These are phyloP conservation scores for Hypoxylon sp. DNA, from an alignment of 2,329 filamentous ascomycete species.

Conservation along the genomic window DNA sequence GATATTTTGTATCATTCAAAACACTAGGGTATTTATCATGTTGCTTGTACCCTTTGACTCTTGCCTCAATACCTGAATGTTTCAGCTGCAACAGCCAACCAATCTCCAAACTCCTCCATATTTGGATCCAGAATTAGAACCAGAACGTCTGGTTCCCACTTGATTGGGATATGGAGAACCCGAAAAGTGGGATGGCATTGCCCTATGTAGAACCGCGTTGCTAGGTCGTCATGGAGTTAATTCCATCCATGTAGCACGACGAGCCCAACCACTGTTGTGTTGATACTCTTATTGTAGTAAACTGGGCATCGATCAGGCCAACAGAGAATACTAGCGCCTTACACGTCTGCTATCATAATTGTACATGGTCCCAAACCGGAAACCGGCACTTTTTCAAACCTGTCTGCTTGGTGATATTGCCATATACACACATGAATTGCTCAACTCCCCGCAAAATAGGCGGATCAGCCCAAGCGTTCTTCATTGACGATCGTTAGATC, in stretches of 20 bases:
- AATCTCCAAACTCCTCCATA: too few species aligned
- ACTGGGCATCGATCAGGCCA: slow-evolving; percentile 30
- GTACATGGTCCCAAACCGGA: too few species aligned
- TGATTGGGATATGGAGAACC: slow-evolving; percentile 6
- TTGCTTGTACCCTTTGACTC: too few species aligned
- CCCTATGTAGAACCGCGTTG: too few species aligned
- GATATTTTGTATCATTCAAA: too few species aligned
- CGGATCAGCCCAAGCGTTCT: neutral
- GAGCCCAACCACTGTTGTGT: slow-evolving; percentile 15
- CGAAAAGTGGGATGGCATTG: neutral
- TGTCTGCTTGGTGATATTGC: slow-evolving; percentile 6
- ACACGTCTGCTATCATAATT: slow-evolving; percentile 1
- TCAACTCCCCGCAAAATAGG: neutral
- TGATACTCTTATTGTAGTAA: neutral
- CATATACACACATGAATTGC: slow-evolving; percentile 5
- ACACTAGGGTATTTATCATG: too few species aligned
- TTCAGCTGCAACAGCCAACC: too few species aligned
- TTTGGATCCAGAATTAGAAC: too few species aligned
- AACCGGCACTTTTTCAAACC: neutral
- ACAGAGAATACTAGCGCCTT: slow-evolving; percentile 8
- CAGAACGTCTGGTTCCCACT: too few species aligned
- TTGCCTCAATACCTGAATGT: too few species aligned
- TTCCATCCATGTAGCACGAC: slow-evolving; percentile 4
- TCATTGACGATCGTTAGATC: slow-evolving; percentile 3
- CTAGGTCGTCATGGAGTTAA: too few species aligned